These are phyloP conservation scores for Ascodesmis nigricans DNA, from an alignment of 495 filamentous ascomycete genomes.

Conservation along the genomic window DNA sequence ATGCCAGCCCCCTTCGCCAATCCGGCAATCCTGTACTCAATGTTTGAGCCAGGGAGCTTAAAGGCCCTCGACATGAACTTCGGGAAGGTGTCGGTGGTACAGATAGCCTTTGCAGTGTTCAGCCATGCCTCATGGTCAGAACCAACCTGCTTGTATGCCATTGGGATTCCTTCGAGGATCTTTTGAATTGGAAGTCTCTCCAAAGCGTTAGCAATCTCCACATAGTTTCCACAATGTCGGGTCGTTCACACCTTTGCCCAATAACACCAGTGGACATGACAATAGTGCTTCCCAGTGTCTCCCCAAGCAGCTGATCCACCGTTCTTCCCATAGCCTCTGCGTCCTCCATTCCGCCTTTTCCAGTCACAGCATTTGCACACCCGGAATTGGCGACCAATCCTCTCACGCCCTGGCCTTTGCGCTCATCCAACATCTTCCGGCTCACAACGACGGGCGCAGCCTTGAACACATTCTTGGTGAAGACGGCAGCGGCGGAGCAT, in stretches of 20 bases:
- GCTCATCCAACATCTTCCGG: constrained; percentile 40
- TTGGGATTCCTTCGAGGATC: constrained; percentile 62
- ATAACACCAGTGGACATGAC: constrained; percentile 99
- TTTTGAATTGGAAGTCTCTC: constrained; percentile 67
- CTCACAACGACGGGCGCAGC: constrained; percentile 82
- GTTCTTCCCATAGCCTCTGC: constrained; percentile 58
- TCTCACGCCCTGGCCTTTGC: constrained; percentile 46
- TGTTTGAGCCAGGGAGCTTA: constrained; percentile 54
- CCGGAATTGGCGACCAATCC: constrained; percentile 86
- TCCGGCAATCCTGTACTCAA: constrained; percentile 64
- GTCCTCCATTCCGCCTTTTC: constrained; percentile 76
- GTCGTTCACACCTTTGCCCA: constrained; percentile 58
- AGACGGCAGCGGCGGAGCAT: constrained; percentile 81
- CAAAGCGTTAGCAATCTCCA: constrained; percentile 4
- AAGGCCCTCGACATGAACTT: constrained; percentile 79
- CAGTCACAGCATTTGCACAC: constrained; percentile 94
- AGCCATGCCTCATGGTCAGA: constrained; percentile 71
- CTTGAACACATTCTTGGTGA: constrained; percentile 97
- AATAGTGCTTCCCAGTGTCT: constrained; percentile 44
- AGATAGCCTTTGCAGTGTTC: constrained; percentile 71
- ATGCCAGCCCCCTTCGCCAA: constrained; percentile 98
- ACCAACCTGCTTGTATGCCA: constrained; percentile 44
- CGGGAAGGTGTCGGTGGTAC: constrained; percentile 97
- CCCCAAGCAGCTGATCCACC: constrained; percentile 43
- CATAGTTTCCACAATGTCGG: constrained; percentile 2